Evolutionary conservation across 805 yeast genomes (phyloP).

Genomic region (Hanseniaspora lindneri): DNA sequence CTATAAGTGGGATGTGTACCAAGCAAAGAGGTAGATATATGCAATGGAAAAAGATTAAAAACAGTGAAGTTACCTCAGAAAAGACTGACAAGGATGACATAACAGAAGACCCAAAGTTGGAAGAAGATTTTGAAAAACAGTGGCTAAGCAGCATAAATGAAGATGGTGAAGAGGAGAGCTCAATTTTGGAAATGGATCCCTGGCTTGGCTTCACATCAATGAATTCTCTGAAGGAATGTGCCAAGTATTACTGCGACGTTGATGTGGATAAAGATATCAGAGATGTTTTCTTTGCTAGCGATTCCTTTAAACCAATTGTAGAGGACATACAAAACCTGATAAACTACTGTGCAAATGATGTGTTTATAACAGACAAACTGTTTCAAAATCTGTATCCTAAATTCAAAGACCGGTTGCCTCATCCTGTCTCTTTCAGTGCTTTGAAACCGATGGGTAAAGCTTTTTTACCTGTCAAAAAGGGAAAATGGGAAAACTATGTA

Average conservation of each 20-base stretch:
- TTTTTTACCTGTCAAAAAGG: conserved; percentile 60
- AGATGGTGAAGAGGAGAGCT: conserved; percentile 18
- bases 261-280: conserved; percentile 55
- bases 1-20: conserved; percentile 84
- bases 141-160: conserved; percentile 19
- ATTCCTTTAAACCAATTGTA: conserved; percentile 42
- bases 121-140: conserved; percentile 10
- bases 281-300: conserved; percentile 44
- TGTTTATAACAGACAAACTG: conserved; percentile 58
- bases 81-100: conserved; percentile 20
- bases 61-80: conserved; percentile 19
- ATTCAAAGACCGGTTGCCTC: conserved; percentile 63
- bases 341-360: conserved; percentile 79
- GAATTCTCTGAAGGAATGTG: conserved; percentile 71
- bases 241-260: conserved; percentile 62
- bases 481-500: conserved; percentile 64
- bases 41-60: conserved; percentile 49
- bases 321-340: conserved; percentile 51
- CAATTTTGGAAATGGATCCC: conserved; percentile 49
- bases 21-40: conserved; percentile 56
- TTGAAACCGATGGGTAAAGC: conserved; percentile 59
- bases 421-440: conserved; percentile 90
- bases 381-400: conserved; percentile 57
- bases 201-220: conserved; percentile 72
- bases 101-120: conserved; percentile 20